Base-by-base conservation (phyloP, 345 rosid genomes). In the Moricandia moricandioides region DNA sequence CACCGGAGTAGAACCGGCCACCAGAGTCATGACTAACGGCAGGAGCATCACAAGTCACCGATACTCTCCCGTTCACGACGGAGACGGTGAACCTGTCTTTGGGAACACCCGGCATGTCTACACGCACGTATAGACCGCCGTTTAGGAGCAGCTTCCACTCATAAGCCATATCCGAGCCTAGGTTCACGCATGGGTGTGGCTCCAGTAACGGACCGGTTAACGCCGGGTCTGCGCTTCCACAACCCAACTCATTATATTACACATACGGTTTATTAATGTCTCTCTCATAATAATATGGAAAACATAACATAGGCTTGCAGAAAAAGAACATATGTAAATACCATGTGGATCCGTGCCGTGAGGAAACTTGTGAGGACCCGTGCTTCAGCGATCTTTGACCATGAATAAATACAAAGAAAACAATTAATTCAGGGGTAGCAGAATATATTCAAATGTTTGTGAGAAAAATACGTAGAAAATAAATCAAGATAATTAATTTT, bases 81-180 rank as follows among this genome's bases (percentile, higher is more conserved):
- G 59, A 24, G 13, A 78, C 77, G 0, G 39, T 65, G 31, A 78
- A 65, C 11, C 27, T 59, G 1, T 71, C 81, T 6, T 71, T 65
- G 16, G 72, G 56, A 2, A 78, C 81, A 0, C 77, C 81, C 0
- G 77, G 81, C 77, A 78, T 64, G 27, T 78, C 81, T 5, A 69
- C 51, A 69, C 82, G 63, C 9, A 79, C 55, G 26, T 40, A 79
- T 2, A 73, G 34, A 0, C 79, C 37, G 3, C 74, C 75, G 55
- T 77, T 70, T 3, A 12, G 16, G 1, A 79, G 79, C 16, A 5
- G 14, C 75, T 74, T 74, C 1, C 58, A 74, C 67, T 79, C 79
- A 7, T 54, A 69, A 3, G 79, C 74, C 74, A 74, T 39, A 29
- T 47, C n/a, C 0, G 82, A 51, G 18, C 82, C 82, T 4, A 16